Evolutionary conservation across 2,329 filamentous ascomycete genomes (phyloP).

Genomic region (Trichothecium roseum): DNA sequence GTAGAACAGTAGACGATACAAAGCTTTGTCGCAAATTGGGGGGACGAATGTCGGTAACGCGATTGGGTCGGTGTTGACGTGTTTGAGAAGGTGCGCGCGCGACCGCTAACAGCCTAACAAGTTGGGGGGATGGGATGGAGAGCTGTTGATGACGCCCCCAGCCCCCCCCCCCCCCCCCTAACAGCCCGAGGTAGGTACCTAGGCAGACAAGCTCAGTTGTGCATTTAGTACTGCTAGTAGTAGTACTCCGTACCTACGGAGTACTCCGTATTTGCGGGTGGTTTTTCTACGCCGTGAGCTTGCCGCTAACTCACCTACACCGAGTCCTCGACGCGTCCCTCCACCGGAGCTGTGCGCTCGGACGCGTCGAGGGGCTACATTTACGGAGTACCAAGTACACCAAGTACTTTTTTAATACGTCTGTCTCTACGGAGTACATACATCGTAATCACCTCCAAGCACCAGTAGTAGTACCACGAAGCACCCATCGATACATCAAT

Average conservation of each 20-base stretch:
- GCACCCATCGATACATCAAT: no score
- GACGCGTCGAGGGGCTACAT: constrained; percentile 13
- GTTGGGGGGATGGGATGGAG: not conserved
- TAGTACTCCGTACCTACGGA: no score
- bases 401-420: not conserved
- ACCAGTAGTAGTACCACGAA: no score
- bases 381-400: not conserved
- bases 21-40: constrained; percentile 10
- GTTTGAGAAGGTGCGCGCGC: not conserved
- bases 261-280: not conserved
- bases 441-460: not conserved
- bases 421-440: not conserved
- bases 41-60: no score
- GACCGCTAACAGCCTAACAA: not conserved
- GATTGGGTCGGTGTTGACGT: no score
- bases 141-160: no score
- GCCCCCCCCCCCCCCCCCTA: no score
- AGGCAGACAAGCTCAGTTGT: no score
- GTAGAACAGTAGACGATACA: no score
- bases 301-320: no score
- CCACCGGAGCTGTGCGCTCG: not conserved
- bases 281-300: no score
- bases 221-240: not conserved
- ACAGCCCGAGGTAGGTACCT: no score
- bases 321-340: constrained; percentile 9